A percentile compares a stretch with the other conserved stretches of the same genome.
These are phyloP conservation scores for Trypanosoma lewisi DNA, from an alignment of 208 protist genomes.

Conservation along the genomic window DNA sequence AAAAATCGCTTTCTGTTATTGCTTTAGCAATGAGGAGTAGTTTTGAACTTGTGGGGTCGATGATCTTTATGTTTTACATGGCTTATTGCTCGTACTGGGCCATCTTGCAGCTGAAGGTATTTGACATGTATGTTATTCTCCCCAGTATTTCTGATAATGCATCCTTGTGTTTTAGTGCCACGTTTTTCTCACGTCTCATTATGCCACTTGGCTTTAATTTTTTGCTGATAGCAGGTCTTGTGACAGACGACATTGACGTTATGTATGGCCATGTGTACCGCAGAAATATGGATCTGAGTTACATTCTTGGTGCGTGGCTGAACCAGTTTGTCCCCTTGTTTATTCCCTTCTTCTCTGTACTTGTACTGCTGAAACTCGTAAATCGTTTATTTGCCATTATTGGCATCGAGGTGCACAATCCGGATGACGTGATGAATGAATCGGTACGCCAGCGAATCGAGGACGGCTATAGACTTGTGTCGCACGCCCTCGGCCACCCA, in stretches of 20 bases:
- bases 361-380: conserved; percentile 71
- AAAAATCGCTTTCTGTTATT: conserved; percentile 61
- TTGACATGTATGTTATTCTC: conserved; percentile 88
- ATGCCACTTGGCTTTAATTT: conserved; percentile 93
- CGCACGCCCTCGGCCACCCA: conserved; percentile 61
- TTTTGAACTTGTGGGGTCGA: conserved; percentile 73
- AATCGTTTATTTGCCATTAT: conserved; percentile 58
- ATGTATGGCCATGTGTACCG: conserved; percentile 87
- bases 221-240: conserved; percentile 75
- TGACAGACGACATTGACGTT: conserved; percentile 57
- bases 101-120: conserved; percentile 88
- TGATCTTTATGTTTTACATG: conserved; percentile 91
- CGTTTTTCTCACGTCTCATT: conserved; percentile 85
- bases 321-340: conserved; percentile 87
- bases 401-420: conserved; percentile 80
- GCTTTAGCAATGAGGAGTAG: conserved; percentile 69
- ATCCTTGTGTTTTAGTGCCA: conserved; percentile 88
- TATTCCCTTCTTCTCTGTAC: conserved; percentile 77
- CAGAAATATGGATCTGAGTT: conserved; percentile 84
- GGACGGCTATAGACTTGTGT: conserved; percentile 72
- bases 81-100: conserved; percentile 89
- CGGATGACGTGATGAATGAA: conserved; percentile 62
- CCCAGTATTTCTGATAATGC: conserved; percentile 85
- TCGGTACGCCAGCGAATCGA: conserved; percentile 80
- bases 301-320: conserved; percentile 69